These are phyloP conservation scores for Collybia nuda DNA, from an alignment of 768 basidiomycete genomes.

Conservation along the genomic window DNA sequence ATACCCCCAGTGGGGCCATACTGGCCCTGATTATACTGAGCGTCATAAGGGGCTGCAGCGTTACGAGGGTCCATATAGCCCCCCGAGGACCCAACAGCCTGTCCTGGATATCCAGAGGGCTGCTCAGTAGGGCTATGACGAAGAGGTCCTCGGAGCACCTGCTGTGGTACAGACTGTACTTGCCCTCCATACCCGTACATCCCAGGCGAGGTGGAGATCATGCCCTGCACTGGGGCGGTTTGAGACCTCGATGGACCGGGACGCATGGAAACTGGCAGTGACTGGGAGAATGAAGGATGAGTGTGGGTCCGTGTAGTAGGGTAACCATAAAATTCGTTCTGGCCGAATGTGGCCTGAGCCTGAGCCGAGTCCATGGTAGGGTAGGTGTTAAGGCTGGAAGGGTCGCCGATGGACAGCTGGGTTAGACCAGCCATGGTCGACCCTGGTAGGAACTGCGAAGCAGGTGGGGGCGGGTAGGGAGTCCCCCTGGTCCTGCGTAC, in stretches of 20 bases:
- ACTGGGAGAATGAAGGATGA: neutral
- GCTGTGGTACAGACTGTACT: neutral
- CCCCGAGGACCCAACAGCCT: neutral
- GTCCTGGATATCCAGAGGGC: neutral
- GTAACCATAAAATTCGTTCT: neutral
- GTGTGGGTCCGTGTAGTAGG: neutral
- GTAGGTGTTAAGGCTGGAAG: neutral
- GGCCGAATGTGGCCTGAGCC: neutral
- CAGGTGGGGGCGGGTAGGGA: neutral
- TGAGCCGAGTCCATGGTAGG: neutral
- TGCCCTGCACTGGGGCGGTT: neutral
- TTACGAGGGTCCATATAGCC: neutral
- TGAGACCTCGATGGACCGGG: neutral
- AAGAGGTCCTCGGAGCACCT: neutral
- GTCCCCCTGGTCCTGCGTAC: neutral
- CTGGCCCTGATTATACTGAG: neutral
- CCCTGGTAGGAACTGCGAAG: neutral
- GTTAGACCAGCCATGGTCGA: neutral
- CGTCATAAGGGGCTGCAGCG: no score
- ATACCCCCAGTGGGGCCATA: neutral
- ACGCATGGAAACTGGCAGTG: slow-evolving; percentile 5
- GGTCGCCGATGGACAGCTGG: neutral
- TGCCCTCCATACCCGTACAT: neutral
- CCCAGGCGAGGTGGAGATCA: neutral
- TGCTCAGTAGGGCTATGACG: neutral